phyloP scores from a whole-genome alignment of 2,329 filamentous ascomycete species.

The Neofusicoccum umdonicola region DNA sequence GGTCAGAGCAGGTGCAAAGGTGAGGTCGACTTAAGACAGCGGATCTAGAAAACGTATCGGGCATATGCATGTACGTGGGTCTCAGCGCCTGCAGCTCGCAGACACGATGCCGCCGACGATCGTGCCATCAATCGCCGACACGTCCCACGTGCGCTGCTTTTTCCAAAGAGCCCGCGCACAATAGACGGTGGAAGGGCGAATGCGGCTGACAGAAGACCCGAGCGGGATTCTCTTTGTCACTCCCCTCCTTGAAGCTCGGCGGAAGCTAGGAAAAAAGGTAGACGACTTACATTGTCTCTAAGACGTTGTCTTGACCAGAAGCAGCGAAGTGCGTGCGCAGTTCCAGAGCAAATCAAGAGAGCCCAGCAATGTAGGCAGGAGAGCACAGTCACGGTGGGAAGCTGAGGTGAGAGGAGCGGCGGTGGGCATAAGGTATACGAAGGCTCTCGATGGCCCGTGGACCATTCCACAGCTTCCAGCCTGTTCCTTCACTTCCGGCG shows the following conservation, averaged over 20 bases:
- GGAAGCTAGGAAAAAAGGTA: neutral
- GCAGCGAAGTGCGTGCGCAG: neutral
- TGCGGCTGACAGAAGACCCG: neutral
- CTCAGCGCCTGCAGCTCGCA: neutral
- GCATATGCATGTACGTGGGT: neutral
- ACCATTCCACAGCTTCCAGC: constrained; percentile 3
- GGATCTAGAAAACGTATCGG: neutral
- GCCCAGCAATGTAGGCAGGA: too few relatives aligned
- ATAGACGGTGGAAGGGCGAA: neutral
- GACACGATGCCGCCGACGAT: neutral
- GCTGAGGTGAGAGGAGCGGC: neutral
- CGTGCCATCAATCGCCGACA: neutral
- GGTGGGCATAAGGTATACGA: neutral
- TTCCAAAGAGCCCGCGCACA: neutral
- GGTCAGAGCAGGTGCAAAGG: neutral
- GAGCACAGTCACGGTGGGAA: neutral
- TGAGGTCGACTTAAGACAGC: neutral
- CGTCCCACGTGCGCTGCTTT: neutral
- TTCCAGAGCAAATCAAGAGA: neutral
- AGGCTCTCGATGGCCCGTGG: neutral
- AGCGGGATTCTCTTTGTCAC: neutral
- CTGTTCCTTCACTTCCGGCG: neutral
- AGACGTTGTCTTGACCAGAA: neutral
- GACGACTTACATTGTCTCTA: neutral
- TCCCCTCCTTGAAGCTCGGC: neutral